Evolutionary conservation across 164 flowering plant species (phyloP), one percentile per base, ranked within the genome.

Genomic region (Liriodendron chinense): DNA sequence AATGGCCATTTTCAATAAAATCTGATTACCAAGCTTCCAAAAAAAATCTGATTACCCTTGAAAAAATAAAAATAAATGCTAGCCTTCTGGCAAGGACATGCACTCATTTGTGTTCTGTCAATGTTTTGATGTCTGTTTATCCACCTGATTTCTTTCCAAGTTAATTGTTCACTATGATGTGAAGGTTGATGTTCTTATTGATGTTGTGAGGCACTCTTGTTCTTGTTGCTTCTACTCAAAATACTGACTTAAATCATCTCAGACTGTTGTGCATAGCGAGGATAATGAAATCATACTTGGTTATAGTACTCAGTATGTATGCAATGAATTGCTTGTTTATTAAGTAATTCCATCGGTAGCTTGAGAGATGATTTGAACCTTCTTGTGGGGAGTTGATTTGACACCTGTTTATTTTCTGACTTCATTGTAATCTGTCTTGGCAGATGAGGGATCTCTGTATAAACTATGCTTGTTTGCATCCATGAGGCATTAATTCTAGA

Each of bases 311-410:
- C 3, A 34, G 43, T 34, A 4, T 34, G 3, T 53, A 53, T 53
- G 59, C 59, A 53, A 53, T 16, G 59, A 2, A 53, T 16, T 53
- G 59, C 59, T 53, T 16, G 18, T 53, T 16, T 53, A 12, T 53
- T 53, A 16, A 16, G 18, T 53, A 16, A 12, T 53, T 53, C 18
- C 59, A 10, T 12, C 9, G 59, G 18, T 53, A 53, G 18, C 18
- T 8, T 53, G 16, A 13, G 18, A 16, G 9, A 53, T 53, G 59
- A 53, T 16, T 53, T 53, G 18, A 13, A 34, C 43, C 43, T 34
- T 34, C 43, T 34, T 34, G 66, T 20, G 12, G 24, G 21, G 20
- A 64, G 66, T 64, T 64, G 12, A 67, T 28, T 73, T 73, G 73
- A 16, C 25, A 25, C 43, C 50, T 50, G 53, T 21, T 56, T 12